Percentiles rank a stretch among this genome's conserved stretches.
These are phyloP conservation scores for Cardamine chenopodiifolia DNA, from an alignment of 345 rosid genomes.

Conservation along the genomic window DNA sequence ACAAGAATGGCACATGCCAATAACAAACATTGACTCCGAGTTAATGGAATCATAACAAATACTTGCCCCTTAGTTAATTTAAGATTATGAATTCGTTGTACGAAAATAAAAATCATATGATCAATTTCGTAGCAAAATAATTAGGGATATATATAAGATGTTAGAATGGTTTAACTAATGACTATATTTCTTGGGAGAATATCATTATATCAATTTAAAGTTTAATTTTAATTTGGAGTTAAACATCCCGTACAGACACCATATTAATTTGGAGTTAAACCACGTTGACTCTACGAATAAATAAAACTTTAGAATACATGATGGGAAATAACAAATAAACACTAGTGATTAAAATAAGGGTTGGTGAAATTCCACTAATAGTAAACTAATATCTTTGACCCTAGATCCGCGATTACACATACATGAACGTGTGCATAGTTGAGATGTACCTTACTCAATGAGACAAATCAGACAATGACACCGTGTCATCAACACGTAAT, in stretches of 20 bases:
- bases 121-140: not conserved
- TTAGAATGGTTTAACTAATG: not conserved
- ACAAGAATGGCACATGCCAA: conserved; percentile 1
- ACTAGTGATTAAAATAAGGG: not conserved
- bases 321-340: not conserved
- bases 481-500: not conserved
- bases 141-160: not conserved
- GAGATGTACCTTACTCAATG: conserved; percentile 8
- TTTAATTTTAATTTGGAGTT: not conserved
- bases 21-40: not conserved
- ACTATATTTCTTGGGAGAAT: not conserved
- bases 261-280: too few species aligned
- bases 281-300: not conserved
- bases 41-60: not conserved
- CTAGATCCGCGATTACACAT: conserved; percentile 3
- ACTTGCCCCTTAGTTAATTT: not conserved
- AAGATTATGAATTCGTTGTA: not conserved
- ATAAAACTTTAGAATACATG: not conserved
- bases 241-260: too few species aligned
- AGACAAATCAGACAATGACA: conserved; percentile 2
- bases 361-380: conserved; percentile 10
- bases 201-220: not conserved
- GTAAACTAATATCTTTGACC: conserved; percentile 6
- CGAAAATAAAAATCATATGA: too few species aligned
- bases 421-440: conserved; percentile 18